Conservation (phyloP, 164 flowering plant species). For the Houttuynia cordata region DNA sequence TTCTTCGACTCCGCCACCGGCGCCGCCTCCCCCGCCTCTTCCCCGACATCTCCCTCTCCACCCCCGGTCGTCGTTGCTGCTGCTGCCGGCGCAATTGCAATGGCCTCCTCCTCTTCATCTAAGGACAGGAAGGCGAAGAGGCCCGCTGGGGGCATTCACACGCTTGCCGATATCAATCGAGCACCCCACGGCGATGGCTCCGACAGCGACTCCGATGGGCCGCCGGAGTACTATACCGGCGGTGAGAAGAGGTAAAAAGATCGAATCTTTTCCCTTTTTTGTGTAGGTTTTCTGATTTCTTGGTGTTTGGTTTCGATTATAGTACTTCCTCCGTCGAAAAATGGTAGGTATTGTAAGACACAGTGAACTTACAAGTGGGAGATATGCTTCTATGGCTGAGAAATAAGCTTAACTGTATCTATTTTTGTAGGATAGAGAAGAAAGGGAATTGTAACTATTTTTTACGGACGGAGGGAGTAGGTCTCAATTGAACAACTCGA, state of each 20-base stretch:
- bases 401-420: too few relatives aligned
- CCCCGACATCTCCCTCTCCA: background rate
- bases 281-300: background rate
- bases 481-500: too few relatives aligned
- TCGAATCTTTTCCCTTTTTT: background rate
- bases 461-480: too few relatives aligned
- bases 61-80: background rate
- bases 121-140: constrained; percentile 50
- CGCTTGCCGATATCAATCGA: constrained; percentile 74
- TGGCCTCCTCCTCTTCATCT: constrained; percentile 32
- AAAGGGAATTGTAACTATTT: too few relatives aligned
- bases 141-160: constrained; percentile 58
- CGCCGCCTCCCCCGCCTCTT: background rate
- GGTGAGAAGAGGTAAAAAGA: constrained; percentile 72
- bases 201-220: constrained; percentile 67
- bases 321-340: too few relatives aligned
- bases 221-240: constrained; percentile 87
- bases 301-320: background rate
- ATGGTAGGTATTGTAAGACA: too few relatives aligned
- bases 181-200: constrained; percentile 43
- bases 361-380: too few relatives aligned
- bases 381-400: too few relatives aligned
- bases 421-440: too few relatives aligned
- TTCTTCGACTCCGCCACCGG: constrained; percentile 7
- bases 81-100: constrained; percentile 6